Conservation (phyloP, 345 rosid species). For the Bruguiera sexangula region DNA sequence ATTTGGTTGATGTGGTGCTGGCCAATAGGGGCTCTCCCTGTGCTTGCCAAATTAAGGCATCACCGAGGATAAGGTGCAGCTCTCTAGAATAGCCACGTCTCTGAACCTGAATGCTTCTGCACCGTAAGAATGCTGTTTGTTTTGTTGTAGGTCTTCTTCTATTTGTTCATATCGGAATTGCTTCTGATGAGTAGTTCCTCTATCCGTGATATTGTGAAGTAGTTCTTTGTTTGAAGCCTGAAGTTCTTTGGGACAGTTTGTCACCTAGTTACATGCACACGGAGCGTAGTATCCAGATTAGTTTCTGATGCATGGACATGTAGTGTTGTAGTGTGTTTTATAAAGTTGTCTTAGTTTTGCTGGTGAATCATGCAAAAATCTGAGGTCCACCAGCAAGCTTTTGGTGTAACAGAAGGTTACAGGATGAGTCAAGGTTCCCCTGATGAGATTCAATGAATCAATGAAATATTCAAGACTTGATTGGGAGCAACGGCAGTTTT, state of each 20-base stretch:
- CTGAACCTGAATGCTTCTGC: conserved; percentile 51
- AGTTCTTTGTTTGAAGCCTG: background rate
- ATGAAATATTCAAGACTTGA: no score
- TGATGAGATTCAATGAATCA: no score
- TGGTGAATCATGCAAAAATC: no score
- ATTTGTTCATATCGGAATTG: conserved; percentile 52
- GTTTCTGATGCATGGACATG: background rate
- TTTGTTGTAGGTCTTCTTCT: conserved; percentile 29
- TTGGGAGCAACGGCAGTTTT: no score
- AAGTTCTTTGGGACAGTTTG: background rate
- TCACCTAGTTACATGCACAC: conserved; percentile 1
- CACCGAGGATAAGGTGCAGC: conserved; percentile 15
- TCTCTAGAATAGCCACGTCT: conserved; percentile 27
- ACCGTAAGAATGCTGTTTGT: conserved; percentile 43
- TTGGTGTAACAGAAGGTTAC: no score
- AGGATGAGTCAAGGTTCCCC: no score
- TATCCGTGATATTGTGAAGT: conserved; percentile 28
- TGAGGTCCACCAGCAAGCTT: no score
- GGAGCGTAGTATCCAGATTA: background rate
- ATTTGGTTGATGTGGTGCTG: conserved; percentile 39
- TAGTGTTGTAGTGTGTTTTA: no score
- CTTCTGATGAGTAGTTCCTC: conserved; percentile 28
- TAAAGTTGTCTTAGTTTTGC: no score
- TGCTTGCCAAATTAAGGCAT: conserved; percentile 1
- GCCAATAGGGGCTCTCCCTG: conserved; percentile 20